Evolutionary conservation across 78 protist genomes (phyloP).

Genomic region (Thecamonas trahens): DNA sequence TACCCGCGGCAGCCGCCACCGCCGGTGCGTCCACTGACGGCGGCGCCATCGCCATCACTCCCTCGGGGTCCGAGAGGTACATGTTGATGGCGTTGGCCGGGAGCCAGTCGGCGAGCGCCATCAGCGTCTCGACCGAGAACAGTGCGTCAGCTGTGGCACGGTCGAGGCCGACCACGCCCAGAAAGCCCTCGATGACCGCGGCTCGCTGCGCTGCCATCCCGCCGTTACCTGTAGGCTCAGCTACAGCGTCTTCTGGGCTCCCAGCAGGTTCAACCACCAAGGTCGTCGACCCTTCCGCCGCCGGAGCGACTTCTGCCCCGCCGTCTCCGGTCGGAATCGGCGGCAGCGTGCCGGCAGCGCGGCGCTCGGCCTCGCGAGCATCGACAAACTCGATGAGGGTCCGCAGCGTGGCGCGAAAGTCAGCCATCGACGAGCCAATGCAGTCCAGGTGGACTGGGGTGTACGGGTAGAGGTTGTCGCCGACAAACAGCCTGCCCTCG

Average conservation of each 20-base stretch:
- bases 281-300: not conserved
- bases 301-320: not conserved
- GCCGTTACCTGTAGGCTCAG: slow-evolving; percentile 3
- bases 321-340: too few relatives aligned
- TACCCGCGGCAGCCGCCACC: not conserved
- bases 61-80: not conserved
- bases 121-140: not conserved
- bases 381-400: not conserved
- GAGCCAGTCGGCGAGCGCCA: not conserved
- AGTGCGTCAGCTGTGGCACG: not conserved
- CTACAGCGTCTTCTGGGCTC: not conserved
- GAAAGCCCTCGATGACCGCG: not conserved
- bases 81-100: not conserved
- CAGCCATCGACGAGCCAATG: not conserved
- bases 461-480: slow-evolving; percentile 10
- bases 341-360: not conserved
- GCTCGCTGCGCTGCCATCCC: not conserved
- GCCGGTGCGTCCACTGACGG: not conserved
- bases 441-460: slow-evolving; percentile 1
- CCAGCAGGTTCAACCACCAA: not conserved
- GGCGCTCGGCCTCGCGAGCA: too few relatives aligned
- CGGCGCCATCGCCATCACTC: not conserved
- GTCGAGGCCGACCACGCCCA: not conserved
- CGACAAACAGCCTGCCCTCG: slow-evolving; percentile 2
- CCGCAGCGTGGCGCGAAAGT: not conserved